Evolutionary conservation across 179 eudicot genomes (phyloP), one percentile per base, ranked within the genome.

Genomic region (Drosera spatulata): DNA sequence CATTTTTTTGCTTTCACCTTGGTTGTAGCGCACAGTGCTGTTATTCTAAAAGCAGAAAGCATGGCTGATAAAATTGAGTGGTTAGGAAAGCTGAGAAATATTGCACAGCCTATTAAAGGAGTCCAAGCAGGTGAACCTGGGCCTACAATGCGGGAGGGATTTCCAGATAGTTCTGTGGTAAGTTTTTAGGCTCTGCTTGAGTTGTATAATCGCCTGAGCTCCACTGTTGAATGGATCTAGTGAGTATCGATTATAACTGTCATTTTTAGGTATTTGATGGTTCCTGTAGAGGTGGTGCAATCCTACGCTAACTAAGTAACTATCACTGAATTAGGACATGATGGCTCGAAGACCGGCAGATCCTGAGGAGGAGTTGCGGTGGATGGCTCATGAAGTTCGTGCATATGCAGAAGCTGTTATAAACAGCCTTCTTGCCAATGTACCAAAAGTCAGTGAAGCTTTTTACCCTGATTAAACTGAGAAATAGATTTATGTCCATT

Each of bases 341-440:
- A 85, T 90, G 97, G 72, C 87, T 8, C 83, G 96, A 80, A 82
- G 88, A 75, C 99, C 99, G 56, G 97, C 81, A 56, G 97, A 94
- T 66, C 99, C 99, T 10, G 99, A 94, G 68, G 99, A 94, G 62
- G 99, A 94, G 79, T 97, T 94, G 59, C 81, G 99, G 53, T 94
- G 99, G 99, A 94, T 94, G 99, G 71, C 97, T 70, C 99, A 87
- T 69, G 99, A 94, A 91, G 99, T 94, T 61, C 94, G 99, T 73
- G 97, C 97, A 73, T 94, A 94, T 74, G 94, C 91, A 61, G 99
- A 94, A 77, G 99, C 99, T 58, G 99, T 94, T 65, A 72, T 94
- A 47, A 91, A 94, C 73, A 94, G 99, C 73, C 97, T 94, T 69
- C 97, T 96, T 14, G 99, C 99, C 62, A 94, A 94, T 80, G 99